Base-by-base conservation (phyloP, 768 basidiomycete genomes). In the Suillus brevipes region DNA sequence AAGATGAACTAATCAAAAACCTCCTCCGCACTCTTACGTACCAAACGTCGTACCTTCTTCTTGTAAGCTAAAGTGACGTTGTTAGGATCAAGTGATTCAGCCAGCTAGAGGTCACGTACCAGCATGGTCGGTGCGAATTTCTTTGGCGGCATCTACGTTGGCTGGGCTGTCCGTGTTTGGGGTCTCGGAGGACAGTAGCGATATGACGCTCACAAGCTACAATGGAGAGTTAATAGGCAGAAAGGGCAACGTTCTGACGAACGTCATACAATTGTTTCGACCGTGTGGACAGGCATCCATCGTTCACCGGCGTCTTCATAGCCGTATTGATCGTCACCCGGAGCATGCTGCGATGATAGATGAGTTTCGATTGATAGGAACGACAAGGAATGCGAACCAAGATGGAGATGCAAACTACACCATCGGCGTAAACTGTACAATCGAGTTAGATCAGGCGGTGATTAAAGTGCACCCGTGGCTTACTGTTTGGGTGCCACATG, bases 401-500 rank as follows among this genome's bases (percentile, higher is more conserved):
- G 72, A 99, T 99, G 57, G 96, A 98, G 63, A 99, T 92, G 80
- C 97, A 99, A 56, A 99, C 97, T 36, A 84, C 85, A 23, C 97
- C 97, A 76, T 95, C 92, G 4, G 90, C 75, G 75, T 99, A 99
- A 77, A 99, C 97, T 98, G 72, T 60, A 62, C 61, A 40, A 12
- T 62, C 49, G 67, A 13, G 12, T 23, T 37, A 34, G 23, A 38
- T 58, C 28, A 13, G 28, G 62, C 58, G 23, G 42, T 40, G 14
- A 4, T 34, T 37, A 40, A 34, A 34, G 25, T 49, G 50, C 47
- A 61, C 28, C 62, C 50, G 42, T 37, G 36, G 79, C 90, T 70
- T 63, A 96, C 97, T 96, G 77, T 98, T 99, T 2, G 97, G 97
- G 79, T 99, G 97, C 88, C 96, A 94, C 86, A 99, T 92, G 42